phyloP scores from a whole-genome alignment of 2,329 filamentous ascomycete species.

The Clonostachys sp. region DNA sequence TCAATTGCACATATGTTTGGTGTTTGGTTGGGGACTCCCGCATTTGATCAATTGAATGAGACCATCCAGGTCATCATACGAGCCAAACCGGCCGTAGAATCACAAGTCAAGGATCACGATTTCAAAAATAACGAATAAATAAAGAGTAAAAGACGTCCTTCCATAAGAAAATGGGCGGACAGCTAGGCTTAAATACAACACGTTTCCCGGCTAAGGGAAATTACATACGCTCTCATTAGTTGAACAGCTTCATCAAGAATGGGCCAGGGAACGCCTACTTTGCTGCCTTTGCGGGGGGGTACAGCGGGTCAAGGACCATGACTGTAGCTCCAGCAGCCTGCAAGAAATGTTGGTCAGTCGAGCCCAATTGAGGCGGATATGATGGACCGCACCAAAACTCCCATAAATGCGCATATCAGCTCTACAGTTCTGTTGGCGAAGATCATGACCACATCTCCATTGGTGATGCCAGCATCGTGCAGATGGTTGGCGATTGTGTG shows the following conservation, averaged over 20 bases:
- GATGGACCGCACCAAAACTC: slow-evolving; percentile 37
- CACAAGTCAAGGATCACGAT: too few relatives aligned
- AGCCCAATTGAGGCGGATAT: not conserved
- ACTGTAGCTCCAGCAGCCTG: slow-evolving; percentile 55
- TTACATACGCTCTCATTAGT: too few relatives aligned
- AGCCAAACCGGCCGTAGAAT: too few relatives aligned
- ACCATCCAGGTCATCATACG: too few relatives aligned
- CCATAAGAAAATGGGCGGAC: too few relatives aligned
- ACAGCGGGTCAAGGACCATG: slow-evolving; percentile 65
- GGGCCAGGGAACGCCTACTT: slow-evolving; percentile 1
- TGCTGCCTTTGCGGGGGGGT: slow-evolving; percentile 20
- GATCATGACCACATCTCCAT: slow-evolving; percentile 90
- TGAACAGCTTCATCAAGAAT: not conserved
- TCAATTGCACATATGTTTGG: too few relatives aligned
- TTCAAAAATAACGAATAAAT: too few relatives aligned
- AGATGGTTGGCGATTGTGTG: slow-evolving; percentile 74
- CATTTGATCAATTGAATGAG: too few relatives aligned
- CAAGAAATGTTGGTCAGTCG: not conserved
- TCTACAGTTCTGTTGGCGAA: slow-evolving; percentile 78
- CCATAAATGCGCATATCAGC: slow-evolving; percentile 70
- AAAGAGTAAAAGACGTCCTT: too few relatives aligned
- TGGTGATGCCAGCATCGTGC: slow-evolving; percentile 64
- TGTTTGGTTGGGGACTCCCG: too few relatives aligned
- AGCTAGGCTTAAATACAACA: too few relatives aligned
- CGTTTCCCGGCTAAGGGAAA: too few relatives aligned